phyloP scores from a whole-genome alignment of 2,329 filamentous ascomycete species.

The Aureobasidium uvarum region DNA sequence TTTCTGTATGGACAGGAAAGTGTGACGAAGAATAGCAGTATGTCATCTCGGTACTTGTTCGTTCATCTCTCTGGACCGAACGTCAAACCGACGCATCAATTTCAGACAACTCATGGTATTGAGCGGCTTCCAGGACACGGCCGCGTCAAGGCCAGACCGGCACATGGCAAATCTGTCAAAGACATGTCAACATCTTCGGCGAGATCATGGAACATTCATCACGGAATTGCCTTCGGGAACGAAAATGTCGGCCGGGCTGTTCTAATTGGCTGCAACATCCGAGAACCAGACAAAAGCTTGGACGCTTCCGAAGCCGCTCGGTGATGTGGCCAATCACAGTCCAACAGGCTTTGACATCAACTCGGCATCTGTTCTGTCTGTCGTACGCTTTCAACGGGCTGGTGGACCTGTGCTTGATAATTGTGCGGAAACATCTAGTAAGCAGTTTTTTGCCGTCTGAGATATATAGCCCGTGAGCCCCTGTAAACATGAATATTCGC shows the following conservation, averaged over 20 bases:
- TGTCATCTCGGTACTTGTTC: not conserved
- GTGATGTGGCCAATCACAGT: not conserved
- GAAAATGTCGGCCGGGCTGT: not conserved
- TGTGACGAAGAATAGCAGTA: not conserved
- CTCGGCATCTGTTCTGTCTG: not conserved
- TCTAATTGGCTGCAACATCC: constrained; percentile 1
- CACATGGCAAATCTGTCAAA: constrained; percentile 16
- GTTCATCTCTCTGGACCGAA: not conserved
- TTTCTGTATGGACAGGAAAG: no score
- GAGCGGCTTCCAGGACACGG: constrained; percentile 4
- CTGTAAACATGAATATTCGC: not conserved
- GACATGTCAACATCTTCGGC: constrained; percentile 16
- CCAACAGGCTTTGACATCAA: not conserved
- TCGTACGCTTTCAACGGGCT: constrained; percentile 6
- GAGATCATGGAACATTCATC: constrained; percentile 13
- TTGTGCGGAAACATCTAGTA: constrained; percentile 16
- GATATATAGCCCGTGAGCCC: not conserved
- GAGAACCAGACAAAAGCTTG: not conserved
- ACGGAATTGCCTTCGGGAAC: constrained; percentile 16
- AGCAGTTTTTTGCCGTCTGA: not conserved
- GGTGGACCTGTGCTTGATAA: constrained; percentile 20
- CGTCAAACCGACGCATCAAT: not conserved
- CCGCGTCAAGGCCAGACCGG: not conserved
- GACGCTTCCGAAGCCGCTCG: constrained; percentile 3
- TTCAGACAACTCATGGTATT: not conserved